Percentiles rank a stretch among this genome's conserved stretches.
phyloP scores from a whole-genome alignment of 768 basidiomycete species.

The Galerina marginata region DNA sequence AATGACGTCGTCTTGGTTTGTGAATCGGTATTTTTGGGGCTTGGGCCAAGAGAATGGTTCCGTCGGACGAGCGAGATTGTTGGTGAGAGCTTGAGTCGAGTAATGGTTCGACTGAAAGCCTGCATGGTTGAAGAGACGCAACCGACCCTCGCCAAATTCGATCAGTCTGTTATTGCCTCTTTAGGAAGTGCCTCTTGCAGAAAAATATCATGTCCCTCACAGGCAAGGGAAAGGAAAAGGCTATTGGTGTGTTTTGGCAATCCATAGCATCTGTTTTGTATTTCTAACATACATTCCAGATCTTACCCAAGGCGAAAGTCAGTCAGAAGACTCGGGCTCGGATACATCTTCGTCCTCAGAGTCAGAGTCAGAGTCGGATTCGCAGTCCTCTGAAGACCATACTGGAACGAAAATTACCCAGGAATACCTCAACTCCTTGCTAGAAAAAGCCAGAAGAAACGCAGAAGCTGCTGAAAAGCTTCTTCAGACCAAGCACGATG shows the following conservation, averaged over 20 bases:
- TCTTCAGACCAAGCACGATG: conserved; percentile 18
- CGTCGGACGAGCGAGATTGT: conserved; percentile 16
- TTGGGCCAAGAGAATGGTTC: conserved; percentile 28
- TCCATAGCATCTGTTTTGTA: not conserved
- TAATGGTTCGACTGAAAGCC: conserved; percentile 21
- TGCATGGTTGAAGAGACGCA: conserved; percentile 30
- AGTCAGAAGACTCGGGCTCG: conserved; percentile 43
- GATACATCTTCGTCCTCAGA: conserved; percentile 30
- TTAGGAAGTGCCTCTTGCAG: conserved; percentile 13
- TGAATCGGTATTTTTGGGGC: conserved; percentile 15
- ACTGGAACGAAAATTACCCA: conserved; percentile 55
- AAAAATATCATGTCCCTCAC: conserved; percentile 25
- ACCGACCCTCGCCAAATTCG: conserved; percentile 14
- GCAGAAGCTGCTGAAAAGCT: conserved; percentile 40
- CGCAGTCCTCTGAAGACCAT: conserved; percentile 43
- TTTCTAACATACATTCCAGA: conserved; percentile 13
- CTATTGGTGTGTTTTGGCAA: conserved; percentile 33
- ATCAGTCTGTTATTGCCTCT: conserved; percentile 3
- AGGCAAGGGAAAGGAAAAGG: conserved; percentile 53
- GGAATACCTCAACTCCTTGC: conserved; percentile 65
- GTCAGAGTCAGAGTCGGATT: conserved; percentile 46
- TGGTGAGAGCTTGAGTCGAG: conserved; percentile 22
- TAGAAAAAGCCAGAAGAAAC: conserved; percentile 65
- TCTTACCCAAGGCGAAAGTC: conserved; percentile 19
- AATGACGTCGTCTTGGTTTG: conserved; percentile 76